Base-by-base conservation (phyloP, 371 early-diverging fungal species). In the Nematocida ausubeli region DNA sequence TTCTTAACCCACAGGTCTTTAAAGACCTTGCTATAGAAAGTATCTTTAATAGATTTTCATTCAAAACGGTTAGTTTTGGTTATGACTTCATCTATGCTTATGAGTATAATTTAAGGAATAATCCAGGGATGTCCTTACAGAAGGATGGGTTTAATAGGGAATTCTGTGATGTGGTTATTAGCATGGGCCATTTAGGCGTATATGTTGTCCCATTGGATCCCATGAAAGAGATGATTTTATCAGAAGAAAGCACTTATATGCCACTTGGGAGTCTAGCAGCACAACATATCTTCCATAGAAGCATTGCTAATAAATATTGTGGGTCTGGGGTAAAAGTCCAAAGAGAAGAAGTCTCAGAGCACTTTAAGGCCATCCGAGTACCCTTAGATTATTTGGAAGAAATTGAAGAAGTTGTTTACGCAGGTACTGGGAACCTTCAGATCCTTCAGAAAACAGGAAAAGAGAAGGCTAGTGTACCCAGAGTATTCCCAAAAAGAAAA, bases 161-260 rank as follows among this genome's bases (percentile, higher is more conserved):
- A 35, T 70, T 82, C n/a, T 84, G 83, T 49, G 83, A 85, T 67
- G 70, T 86, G 35, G 73, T 81, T 34, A 82, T 84, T 82, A 83
- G 84, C 40, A 85, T 81, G 52, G 72, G 70, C 9, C 79, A 81
- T 30, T 40, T 69, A n/a, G 60, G 62, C 16, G 79, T 80, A 19
- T 84, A 84, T 65, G 57, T 83, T 19, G 52, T 75, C 9, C 78
- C 78, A 26, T 54, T 66, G 6, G 70, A 69, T 55, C 56, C 82
- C 14, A 50, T 80, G 49, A 57, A 32, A n/a, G 72, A 81, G 14
- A 79, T 63, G 42, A 82, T 75, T 30, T 9, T 56, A 32, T 67
- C 56, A 42, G 47, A 71, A 47, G 73, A 72, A n/a, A 69, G 66
- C 32, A 56, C 47, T 39, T 75, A 67, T 42, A 70, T 83, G 50